These are phyloP conservation scores for Polychytrium aggregatum DNA, from an alignment of 192 early-diverging fungal genomes.

Conservation along the genomic window DNA sequence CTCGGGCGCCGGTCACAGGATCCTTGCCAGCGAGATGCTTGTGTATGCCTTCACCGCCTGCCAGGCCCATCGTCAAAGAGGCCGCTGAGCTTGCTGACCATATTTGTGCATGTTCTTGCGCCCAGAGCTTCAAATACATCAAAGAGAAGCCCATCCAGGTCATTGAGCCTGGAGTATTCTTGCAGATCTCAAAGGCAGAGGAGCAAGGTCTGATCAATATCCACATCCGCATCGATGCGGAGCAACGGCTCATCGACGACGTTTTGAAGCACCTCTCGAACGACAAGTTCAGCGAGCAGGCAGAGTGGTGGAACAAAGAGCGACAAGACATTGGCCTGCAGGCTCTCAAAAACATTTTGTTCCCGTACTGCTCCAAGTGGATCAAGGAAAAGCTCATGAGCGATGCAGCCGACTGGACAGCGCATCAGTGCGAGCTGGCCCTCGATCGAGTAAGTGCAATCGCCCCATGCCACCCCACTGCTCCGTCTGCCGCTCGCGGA, in stretches of 20 bases:
- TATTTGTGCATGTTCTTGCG: background rate
- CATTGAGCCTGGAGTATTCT: conserved; percentile 65
- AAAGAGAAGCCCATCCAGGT: conserved; percentile 57
- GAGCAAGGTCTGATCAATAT: conserved; percentile 57
- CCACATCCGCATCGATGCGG: conserved; percentile 38
- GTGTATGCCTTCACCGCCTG: too few relatives aligned
- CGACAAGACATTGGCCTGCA: conserved; percentile 50
- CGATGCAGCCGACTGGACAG: conserved; percentile 63
- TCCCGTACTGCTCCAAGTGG: conserved; percentile 63
- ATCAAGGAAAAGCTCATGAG: conserved; percentile 58
- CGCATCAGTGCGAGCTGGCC: conserved; percentile 43
- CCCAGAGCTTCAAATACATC: conserved; percentile 75
- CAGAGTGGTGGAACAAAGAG: conserved; percentile 66
- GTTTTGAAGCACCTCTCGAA: conserved; percentile 42
- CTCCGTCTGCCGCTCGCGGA: too few relatives aligned
- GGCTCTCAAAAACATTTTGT: conserved; percentile 54
- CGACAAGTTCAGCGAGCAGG: conserved; percentile 45
- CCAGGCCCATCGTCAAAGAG: too few relatives aligned
- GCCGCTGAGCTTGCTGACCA: too few relatives aligned
- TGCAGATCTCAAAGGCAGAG: conserved; percentile 64
- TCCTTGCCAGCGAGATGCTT: too few relatives aligned
- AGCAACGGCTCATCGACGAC: conserved; percentile 35
- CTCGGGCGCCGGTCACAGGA: background rate
- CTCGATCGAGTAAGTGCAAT: conserved; percentile 42
- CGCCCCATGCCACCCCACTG: conserved; percentile 11